These are phyloP conservation scores for Iodosphaeria phyllophila DNA, from an alignment of 2,329 filamentous ascomycete species.

Conservation along the genomic window DNA sequence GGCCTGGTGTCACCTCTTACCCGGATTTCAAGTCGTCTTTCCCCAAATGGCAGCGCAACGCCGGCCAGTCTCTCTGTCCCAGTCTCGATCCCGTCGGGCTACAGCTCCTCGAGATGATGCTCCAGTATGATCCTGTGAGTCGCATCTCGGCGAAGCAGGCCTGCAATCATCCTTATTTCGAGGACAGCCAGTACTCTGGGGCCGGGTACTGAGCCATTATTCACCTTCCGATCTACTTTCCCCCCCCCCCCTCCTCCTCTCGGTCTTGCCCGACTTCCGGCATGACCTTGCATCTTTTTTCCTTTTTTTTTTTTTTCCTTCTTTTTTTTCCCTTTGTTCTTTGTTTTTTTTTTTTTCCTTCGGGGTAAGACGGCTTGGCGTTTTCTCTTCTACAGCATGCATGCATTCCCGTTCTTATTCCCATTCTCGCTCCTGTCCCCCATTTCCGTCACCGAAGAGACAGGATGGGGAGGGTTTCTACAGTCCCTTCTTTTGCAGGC, in stretches of 20 bases:
- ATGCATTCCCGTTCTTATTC: too few relatives aligned
- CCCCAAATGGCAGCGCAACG: constrained; percentile 72
- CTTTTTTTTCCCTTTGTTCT: not conserved
- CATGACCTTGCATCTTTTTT: constrained; percentile 1
- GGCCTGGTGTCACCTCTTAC: constrained; percentile 88
- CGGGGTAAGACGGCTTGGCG: too few relatives aligned
- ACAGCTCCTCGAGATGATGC: constrained; percentile 48
- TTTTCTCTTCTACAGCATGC: too few relatives aligned
- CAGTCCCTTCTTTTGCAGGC: too few relatives aligned
- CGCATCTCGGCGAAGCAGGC: constrained; percentile 82
- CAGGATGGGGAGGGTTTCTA: too few relatives aligned
- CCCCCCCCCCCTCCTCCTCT: too few relatives aligned
- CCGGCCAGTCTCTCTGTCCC: constrained; percentile 44
- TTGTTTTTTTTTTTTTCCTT: not conserved
- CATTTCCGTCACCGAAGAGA: too few relatives aligned
- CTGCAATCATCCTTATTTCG: constrained; percentile 69
- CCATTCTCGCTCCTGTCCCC: too few relatives aligned
- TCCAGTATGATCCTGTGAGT: constrained; percentile 73
- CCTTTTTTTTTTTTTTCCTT: not conserved
- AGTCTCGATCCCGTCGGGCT: constrained; percentile 55
- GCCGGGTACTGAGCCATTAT: constrained; percentile 1
- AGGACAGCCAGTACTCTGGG: constrained; percentile 10
- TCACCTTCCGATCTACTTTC: not conserved
- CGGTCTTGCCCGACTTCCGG: constrained; percentile 1
- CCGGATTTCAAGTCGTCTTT: constrained; percentile 87